phyloP scores from a whole-genome alignment of 306 rosid species.

The Trifolium fragiferum region DNA sequence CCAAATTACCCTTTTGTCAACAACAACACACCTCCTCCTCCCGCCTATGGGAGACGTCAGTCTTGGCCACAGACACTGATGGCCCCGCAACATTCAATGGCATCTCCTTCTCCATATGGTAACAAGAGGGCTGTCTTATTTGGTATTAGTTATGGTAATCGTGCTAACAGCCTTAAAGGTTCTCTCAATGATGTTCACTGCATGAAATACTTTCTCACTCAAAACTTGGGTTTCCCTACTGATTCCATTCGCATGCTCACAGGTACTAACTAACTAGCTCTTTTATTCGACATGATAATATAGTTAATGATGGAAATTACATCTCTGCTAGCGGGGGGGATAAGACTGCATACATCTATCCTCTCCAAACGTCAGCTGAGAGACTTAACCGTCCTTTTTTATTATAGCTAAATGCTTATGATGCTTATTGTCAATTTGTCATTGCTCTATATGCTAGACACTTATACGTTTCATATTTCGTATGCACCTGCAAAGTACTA shows the following conservation, averaged over 20 bases:
- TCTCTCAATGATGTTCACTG: conserved; percentile 54
- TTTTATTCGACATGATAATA: neutral
- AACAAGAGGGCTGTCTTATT: conserved; percentile 47
- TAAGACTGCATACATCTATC: neutral
- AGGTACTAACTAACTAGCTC: conserved; percentile 41
- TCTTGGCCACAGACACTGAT: conserved; percentile 16
- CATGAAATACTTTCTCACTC: conserved; percentile 59
- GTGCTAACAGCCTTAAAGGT: conserved; percentile 44
- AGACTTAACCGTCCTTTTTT: neutral
- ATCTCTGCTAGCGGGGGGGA: neutral
- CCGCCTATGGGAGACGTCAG: conserved; percentile 18
- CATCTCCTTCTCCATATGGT: conserved; percentile 43
- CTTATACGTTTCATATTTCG: neutral
- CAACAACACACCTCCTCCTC: neutral
- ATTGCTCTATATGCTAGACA: neutral
- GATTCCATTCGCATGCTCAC: conserved; percentile 65
- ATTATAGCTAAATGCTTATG: neutral
- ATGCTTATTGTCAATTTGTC: neutral
- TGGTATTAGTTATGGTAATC: conserved; percentile 41
- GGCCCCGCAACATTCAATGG: conserved; percentile 2
- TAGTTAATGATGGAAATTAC: neutral
- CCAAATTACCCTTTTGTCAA: conserved; percentile 11
- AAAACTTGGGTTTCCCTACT: conserved; percentile 52
- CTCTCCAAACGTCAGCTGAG: neutral
- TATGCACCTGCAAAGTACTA: neutral